Conservation (phyloP, 345 rosid species). For the Toxicodendron radicans region DNA sequence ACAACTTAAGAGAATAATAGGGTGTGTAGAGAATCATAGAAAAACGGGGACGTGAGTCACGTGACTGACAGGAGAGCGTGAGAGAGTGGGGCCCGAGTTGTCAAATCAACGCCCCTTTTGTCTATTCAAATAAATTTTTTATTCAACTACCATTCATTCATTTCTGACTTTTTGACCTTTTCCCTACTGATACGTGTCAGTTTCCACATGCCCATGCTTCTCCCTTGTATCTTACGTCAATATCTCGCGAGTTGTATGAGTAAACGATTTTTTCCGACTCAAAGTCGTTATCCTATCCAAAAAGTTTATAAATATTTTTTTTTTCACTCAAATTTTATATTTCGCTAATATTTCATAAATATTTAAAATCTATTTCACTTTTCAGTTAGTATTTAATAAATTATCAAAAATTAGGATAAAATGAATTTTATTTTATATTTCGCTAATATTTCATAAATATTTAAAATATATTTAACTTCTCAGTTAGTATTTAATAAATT, state of each 20-base stretch:
- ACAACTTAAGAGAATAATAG: background rate
- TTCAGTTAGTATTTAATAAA: no score
- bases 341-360: no score
- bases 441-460: no score
- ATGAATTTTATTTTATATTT: no score
- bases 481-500: no score
- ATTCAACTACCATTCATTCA: conserved; percentile 18
- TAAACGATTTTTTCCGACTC: no score
- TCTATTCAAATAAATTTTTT: conserved; percentile 7
- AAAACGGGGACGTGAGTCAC: background rate
- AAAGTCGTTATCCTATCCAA: no score
- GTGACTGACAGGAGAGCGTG: background rate
- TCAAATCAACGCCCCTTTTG: conserved; percentile 26
- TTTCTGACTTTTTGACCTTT: background rate
- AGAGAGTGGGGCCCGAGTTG: background rate
- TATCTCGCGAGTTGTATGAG: conserved; percentile 1
- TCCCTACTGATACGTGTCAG: conserved; percentile 10
- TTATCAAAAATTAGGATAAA: no score
- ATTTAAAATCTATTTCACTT: no score
- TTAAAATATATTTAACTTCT: no score
- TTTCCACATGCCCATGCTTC: background rate
- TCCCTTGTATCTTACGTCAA: background rate
- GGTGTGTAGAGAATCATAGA: background rate
- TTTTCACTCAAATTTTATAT: no score
- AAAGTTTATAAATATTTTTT: no score